phyloP scores from a whole-genome alignment of 148 eudicot species.

The Linanthus parryae region DNA sequence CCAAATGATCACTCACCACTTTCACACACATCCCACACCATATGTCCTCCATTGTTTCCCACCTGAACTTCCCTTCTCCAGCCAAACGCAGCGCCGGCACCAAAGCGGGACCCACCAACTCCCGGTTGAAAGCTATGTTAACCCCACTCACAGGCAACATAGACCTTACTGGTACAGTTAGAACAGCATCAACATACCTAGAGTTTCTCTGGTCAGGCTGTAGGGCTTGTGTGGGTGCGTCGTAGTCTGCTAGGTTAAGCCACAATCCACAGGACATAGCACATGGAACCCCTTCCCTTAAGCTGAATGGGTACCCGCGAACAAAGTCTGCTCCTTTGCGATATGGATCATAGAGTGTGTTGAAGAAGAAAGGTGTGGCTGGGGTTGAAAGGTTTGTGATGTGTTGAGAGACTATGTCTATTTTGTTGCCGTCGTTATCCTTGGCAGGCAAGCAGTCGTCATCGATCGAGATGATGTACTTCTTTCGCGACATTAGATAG shows the following conservation, averaged over 20 bases:
- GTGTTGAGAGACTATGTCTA: slow-evolving; percentile 73
- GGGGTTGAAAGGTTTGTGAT: slow-evolving; percentile 73
- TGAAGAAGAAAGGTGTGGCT: slow-evolving; percentile 93
- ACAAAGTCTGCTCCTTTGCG: slow-evolving; percentile 86
- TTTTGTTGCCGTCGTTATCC: slow-evolving; percentile 49
- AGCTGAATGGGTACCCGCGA: slow-evolving; percentile 93
- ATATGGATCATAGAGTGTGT: slow-evolving; percentile 87
- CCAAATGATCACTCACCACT: slow-evolving; percentile 71
- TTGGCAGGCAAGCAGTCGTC: slow-evolving; percentile 86
- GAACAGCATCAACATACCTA: slow-evolving; percentile 83
- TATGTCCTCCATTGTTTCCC: slow-evolving; percentile 94
- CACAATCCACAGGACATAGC: slow-evolving; percentile 86
- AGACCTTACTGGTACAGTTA: slow-evolving; percentile 62
- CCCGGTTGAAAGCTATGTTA: slow-evolving; percentile 71
- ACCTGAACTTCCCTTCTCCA: slow-evolving; percentile 79
- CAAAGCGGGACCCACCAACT: slow-evolving; percentile 78
- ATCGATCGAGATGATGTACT: slow-evolving; percentile 76
- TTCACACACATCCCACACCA: slow-evolving; percentile 87
- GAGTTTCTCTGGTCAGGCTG: slow-evolving; percentile 61
- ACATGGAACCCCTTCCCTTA: slow-evolving; percentile 71
- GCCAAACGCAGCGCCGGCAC: slow-evolving; percentile 66
- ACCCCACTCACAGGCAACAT: slow-evolving; percentile 85
- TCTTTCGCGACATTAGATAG: slow-evolving; percentile 72
- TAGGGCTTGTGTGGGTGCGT: slow-evolving; percentile 95
- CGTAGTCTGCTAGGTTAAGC: slow-evolving; percentile 90